A percentile compares a stretch with the other conserved stretches of the same genome.
These are phyloP conservation scores for Globomyces pollinis-pini DNA, from an alignment of 192 early-diverging fungal species.

Conservation along the genomic window DNA sequence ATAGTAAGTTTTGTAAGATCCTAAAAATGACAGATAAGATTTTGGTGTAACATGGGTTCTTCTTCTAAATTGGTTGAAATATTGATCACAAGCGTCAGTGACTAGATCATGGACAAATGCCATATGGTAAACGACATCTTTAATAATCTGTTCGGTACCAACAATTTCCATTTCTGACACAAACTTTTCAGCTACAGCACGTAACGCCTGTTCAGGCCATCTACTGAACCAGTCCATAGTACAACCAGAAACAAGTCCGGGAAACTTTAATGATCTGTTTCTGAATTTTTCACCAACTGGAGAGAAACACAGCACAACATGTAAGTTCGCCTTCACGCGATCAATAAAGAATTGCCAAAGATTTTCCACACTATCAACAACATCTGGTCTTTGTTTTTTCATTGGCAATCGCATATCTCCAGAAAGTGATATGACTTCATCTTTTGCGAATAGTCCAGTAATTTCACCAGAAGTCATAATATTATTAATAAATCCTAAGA, in stretches of 20 bases:
- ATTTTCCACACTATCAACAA: slow-evolving; percentile 56
- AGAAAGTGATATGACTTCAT: slow-evolving; percentile 51
- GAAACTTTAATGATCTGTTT: slow-evolving; percentile 58
- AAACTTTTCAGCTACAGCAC: slow-evolving; percentile 55
- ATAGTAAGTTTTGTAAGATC: slow-evolving; percentile 48
- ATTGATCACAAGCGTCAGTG: slow-evolving; percentile 52
- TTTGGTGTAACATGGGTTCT: slow-evolving; percentile 59
- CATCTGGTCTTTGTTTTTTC: slow-evolving; percentile 50
- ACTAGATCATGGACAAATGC: slow-evolving; percentile 57
- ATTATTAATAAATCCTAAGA: slow-evolving; percentile 60
- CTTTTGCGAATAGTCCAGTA: slow-evolving; percentile 56
- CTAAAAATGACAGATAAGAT: slow-evolving; percentile 54
- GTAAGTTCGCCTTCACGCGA: slow-evolving; percentile 56
- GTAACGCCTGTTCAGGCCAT: slow-evolving; percentile 50
- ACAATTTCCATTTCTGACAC: slow-evolving; percentile 50
- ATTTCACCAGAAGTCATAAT: slow-evolving; percentile 61
- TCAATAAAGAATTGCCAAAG: slow-evolving; percentile 65
- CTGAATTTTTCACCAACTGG: slow-evolving; percentile 61
- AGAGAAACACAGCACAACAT: slow-evolving; percentile 60
- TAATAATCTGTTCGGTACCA: slow-evolving; percentile 44
- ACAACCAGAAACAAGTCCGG: slow-evolving; percentile 53
- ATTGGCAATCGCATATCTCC: slow-evolving; percentile 46
- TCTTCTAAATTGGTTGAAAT: slow-evolving; percentile 53
- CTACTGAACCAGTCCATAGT: slow-evolving; percentile 62
- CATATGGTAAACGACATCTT: slow-evolving; percentile 55